These are phyloP conservation scores for Amanita pseudoporphyria DNA, from an alignment of 768 basidiomycete species.

Conservation along the genomic window DNA sequence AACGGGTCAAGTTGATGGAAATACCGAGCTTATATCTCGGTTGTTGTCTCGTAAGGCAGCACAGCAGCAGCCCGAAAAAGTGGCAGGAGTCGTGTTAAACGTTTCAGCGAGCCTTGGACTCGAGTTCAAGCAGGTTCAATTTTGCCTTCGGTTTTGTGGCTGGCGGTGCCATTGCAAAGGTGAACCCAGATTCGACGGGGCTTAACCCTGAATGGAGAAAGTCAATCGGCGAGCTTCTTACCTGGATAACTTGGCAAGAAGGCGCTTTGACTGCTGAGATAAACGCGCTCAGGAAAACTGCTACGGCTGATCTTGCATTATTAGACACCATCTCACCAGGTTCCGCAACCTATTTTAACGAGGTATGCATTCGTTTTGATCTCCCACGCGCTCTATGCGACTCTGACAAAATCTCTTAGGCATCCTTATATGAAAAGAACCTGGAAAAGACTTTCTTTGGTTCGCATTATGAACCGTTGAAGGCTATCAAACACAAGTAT, in stretches of 20 bases:
- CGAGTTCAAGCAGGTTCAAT: constrained; percentile 16
- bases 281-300: neutral
- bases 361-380: neutral
- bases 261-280: neutral
- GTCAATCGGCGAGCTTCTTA: neutral
- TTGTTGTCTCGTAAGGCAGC: too few relatives aligned
- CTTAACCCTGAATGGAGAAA: neutral
- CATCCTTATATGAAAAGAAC: constrained; percentile 30
- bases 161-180: neutral
- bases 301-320: neutral
- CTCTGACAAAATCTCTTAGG: constrained; percentile 19
- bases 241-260: neutral
- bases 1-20: constrained; percentile 14
- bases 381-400: neutral
- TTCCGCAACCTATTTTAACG: neutral
- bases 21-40: constrained; percentile 22
- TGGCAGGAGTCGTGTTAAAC: too few relatives aligned
- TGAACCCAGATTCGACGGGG: neutral
- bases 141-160: neutral
- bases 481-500: constrained; percentile 32
- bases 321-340: neutral
- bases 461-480: constrained; percentile 27
- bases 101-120: too few relatives aligned
- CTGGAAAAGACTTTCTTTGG: constrained; percentile 37
- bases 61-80: too few relatives aligned